Evolutionary conservation across 352 stramenopile genomes (phyloP).

Genomic region (Phytophthora boehmeriae): DNA sequence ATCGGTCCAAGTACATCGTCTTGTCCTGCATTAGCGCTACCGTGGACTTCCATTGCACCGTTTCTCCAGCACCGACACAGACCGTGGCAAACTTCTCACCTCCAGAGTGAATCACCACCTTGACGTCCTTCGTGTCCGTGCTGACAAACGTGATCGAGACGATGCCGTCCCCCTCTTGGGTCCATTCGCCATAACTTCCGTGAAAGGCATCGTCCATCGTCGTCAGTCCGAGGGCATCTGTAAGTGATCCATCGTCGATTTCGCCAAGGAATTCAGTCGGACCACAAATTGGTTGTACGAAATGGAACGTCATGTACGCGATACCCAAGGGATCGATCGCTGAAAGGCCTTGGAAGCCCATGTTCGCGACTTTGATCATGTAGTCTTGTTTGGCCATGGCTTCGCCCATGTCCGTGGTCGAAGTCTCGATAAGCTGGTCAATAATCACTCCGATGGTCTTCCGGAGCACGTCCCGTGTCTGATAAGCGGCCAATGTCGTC

Average conservation of each 20-base stretch:
- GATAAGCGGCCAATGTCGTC: conserved; percentile 39
- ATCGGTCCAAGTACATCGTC: conserved; percentile 71
- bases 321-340: conserved; percentile 57
- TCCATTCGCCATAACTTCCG: conserved; percentile 48
- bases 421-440: conserved; percentile 54
- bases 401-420: conserved; percentile 44
- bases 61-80: conserved; percentile 38
- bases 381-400: conserved; percentile 42
- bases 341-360: conserved; percentile 27
- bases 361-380: conserved; percentile 41
- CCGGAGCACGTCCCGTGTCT: conserved; percentile 53
- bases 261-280: conserved; percentile 59
- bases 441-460: conserved; percentile 64
- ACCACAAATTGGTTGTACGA: conserved; percentile 64
- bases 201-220: conserved; percentile 50
- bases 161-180: conserved; percentile 41
- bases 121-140: conserved; percentile 46
- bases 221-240: conserved; percentile 46
- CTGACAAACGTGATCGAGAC: conserved; percentile 55
- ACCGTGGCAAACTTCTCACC: conserved; percentile 44
- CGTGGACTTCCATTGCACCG: conserved; percentile 43
- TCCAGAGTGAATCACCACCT: conserved; percentile 50
- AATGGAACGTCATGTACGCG: conserved; percentile 49
- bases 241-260: conserved; percentile 53
- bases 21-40: conserved; percentile 53